Evolutionary conservation across 108 stramenopile genomes (phyloP), one percentile per base, ranked within the genome.

Genomic region (Chaetoceros muelleri): DNA sequence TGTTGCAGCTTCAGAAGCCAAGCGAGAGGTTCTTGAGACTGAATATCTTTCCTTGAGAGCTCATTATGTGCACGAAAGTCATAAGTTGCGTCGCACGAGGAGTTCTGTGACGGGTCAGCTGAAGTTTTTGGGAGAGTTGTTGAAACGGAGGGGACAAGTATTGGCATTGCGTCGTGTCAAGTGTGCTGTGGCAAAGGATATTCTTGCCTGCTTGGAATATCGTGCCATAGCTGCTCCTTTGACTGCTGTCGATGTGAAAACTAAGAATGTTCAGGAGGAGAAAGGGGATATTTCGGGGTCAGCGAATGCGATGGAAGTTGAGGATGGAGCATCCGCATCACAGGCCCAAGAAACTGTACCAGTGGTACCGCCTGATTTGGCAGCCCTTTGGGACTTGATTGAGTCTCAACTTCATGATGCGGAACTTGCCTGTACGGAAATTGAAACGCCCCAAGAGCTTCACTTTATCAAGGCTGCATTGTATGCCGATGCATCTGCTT

Each of bases 1-100:
- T 28, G 85, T 94, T 53, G 72, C 76, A 21, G 65, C 57, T 3
- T 76, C 81, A 57, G 93, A 94, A 62, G 70, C 78, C 13, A 62
- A 74, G 53, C 77, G 93, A 8, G 88, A 87, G 55, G 48, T 75
- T 19, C 67, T 87, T 28, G 93, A 94, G 62, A 71, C 71, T 2
- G 71, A 88, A 55, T 94, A 90, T 67, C 57, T 90, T 52, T 74
- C 78, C 22, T 67, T 90, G 19, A 66, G 84, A 16, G 81, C 88
- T 2, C 88, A 90, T 57, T 94, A 84, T 63, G 83, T 89, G 24
- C 58, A 81, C 48, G 73, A 79, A 34, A 64, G 66, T 45, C 74
- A 87, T 31, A 51, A 67, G 44, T 78, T 86, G 44, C 58, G 79
- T 1, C 58, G 57, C n/a, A 65, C 72, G 8, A 58, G 71, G 1